Base-by-base conservation (phyloP, 2,329 filamentous ascomycete genomes). In the Aspergillus ochraceoroseus region DNA sequence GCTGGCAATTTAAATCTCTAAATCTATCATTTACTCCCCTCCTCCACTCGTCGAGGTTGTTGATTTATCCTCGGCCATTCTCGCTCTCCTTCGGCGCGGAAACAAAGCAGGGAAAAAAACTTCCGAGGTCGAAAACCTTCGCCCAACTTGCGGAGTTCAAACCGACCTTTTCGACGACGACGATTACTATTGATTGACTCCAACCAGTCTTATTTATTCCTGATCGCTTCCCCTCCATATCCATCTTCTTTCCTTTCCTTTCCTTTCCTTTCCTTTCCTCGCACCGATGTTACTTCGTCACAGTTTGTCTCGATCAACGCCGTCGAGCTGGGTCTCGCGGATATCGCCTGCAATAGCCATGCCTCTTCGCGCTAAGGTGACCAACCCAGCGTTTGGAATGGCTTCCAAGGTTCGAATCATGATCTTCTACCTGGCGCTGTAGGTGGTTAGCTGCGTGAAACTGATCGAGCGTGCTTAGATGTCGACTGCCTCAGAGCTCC, bases 301-400 rank as follows among this genome's bases (percentile, higher is more conserved):
- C 48, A 59, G 55, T 49, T 57, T 62, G 38, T 56, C 52, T 51
- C 63, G 64, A 46, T 49, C 61, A 39, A 61, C 61, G 51, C 65
- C 67, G 65, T 59, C 65, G 65, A 70, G 67, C 64, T 66, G 67
- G 67, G 59, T 65, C 63, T 70, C 67, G 58, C 65, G 65, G 60
- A 57, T 57, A 51, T 54, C 58, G 18, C 53, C 60, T 46, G 64
- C 60, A 44, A 63, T 64, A 47, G 67, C 57, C 42, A 95, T 95
- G 87, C 87, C 87, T 63, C 75, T 94, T 51, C 81, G 80, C 71
- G 85, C 85, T 47, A 90, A 85, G 66, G 74, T 88, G 51, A 68
- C 74, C 59, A 76, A 77, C 63, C 72, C 80, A 51, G 74, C 75
- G 37, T 72, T 79, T 52, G 69, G 63, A 49, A 67, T 68, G 42